Base-by-base conservation (phyloP, 345 rosid species). In the Melaleuca quinquenervia region DNA sequence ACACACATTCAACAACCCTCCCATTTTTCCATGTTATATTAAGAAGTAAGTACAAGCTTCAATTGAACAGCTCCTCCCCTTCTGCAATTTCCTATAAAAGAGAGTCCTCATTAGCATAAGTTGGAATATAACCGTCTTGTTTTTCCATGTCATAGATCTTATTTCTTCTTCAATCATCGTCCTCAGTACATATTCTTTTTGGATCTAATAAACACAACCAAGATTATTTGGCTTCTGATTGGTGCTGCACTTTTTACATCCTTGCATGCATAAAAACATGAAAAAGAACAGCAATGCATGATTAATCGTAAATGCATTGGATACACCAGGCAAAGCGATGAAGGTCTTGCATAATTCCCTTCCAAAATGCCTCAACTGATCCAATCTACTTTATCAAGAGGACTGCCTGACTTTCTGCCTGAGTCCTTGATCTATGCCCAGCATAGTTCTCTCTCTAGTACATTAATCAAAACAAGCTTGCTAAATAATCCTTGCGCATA, bases 31-130 rank as follows among this genome's bases (percentile, higher is more conserved):
- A 58, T 0, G 32, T 58, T 58, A 58, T n/a, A 6, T 11, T 58
- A 58, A 58, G 41, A 41, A 58, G 70, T 58, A 41, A 58, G 70
- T 58, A 58, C 11, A 58, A 58, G 26, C 8, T 26, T 7, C 29
- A 0, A 14, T 62, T 15, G 0, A 62, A 29, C 75, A 0, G 0
- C 20, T 15, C 44, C 7, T 21, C 75, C 7, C 75, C 75, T 62
- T 52, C 54, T 16, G 44, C 76, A 62, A 62, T 62, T 3, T 16
- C 44, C 41, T 41, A n/a, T 29, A 27, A 15, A 15, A 7, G 20
- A 0, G 6, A 29, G 76, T 15, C 76, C 76, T 62, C 76, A 6
- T 62, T 62, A 29, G 76, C 44, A 29, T 5, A 62, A 62, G 44
- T 62, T 3, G 8, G 15, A 29, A 62, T 15, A 62, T 7, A 29